Evolutionary conservation across 2,329 filamentous ascomycete genomes (phyloP), one percentile per base, ranked within the genome.

Genomic region (Nectriaceae sp.): DNA sequence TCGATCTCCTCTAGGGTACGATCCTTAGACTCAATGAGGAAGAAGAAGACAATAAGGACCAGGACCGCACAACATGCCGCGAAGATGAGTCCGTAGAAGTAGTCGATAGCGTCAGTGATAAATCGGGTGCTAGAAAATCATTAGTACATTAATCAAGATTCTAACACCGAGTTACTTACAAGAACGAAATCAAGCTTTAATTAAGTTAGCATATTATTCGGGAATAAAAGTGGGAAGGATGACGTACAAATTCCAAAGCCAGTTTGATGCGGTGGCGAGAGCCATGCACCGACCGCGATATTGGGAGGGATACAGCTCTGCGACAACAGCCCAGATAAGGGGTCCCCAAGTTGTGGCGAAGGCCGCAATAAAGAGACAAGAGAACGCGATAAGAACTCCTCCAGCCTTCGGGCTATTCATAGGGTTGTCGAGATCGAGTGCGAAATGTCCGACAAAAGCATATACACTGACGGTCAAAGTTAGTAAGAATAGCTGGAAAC

Each of bases 1-100:
- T 90, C 88, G 47, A 90, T 85, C 68, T 90, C 87, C 70, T 90
- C 88, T 16, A 91, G 77, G 2, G 80, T 83, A 24, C 86, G 79
- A 60, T 85, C 85, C 68, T 87, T 85, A 52, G 80, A 85, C 71
- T 90, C 87, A 61, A 85, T 85, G 54, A 90, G 77, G 69, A 89
- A 89, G 75, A 90, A 87, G 75, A 85, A 90, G 49, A 90, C 85
- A 42, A 89, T 76, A 16, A 81, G 59, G 4, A 84, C 76, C 18
- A 84, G 82, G 10, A 77, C 76, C 48, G 82, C 79, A 62, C 84
- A 84, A 66, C 84, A 88, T 4, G 78, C 83, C 0, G 84, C 86
- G 64, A 89, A 89, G 33, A 90, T 80, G 49, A 89, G 82, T 24
- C 87, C 87, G 64, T 88, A 88, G 4, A 77, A 75, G 70, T 86